Base-by-base conservation (phyloP, 164 flowering plant species). In the Dillenia suffruticosa region DNA sequence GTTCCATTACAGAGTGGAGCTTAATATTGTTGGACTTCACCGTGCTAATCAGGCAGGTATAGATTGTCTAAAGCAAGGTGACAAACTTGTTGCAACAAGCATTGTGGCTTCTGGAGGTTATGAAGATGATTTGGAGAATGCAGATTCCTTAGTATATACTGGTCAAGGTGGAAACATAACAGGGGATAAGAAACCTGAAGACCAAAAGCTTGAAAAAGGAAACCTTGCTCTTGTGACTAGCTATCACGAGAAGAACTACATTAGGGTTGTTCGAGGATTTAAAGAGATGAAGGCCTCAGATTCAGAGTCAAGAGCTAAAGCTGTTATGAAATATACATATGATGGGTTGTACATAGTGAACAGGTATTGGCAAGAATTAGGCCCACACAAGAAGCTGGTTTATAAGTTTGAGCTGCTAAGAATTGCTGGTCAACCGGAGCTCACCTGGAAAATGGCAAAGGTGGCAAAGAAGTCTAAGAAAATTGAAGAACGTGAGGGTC, bases 1-100 rank as follows among this genome's bases (percentile, higher is more conserved):
- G 72, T 94, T 91, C 68, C 96, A 82, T 16, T 94, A 78, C 69
- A 80, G 97, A 67, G 82, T 81, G 32, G 99, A 94, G 74, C 96
- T 94, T 44, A 71, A 72, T 49, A 68, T 89, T 32, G 62, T 94
- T 26, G 99, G 96, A 13, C 83, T 94, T 66, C 99, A 94, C 74
- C 85, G 84, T 49, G 86, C 17, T 3, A 67, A 26, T 57, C 92
- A 85, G 63, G 79, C 71, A 59, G 97, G 96, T 45, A 94, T 94
- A 65, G 99, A 91, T 81, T 85, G 56, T 63, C 10, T 79, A 44
- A 84, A 73, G 65, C 62, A 64, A 16, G 76, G 60, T 44, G 77
- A 67, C 14, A 64, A 48, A 17, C 5, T 70, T 40, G 15, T 88
- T 59, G 96, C 96, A 12, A 77, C 86, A 12, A 88, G 96, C 68